Percentiles rank a stretch among this genome's conserved stretches.
Conservation (phyloP, 805 yeast species). For the Metschnikowia lochheadii region DNA sequence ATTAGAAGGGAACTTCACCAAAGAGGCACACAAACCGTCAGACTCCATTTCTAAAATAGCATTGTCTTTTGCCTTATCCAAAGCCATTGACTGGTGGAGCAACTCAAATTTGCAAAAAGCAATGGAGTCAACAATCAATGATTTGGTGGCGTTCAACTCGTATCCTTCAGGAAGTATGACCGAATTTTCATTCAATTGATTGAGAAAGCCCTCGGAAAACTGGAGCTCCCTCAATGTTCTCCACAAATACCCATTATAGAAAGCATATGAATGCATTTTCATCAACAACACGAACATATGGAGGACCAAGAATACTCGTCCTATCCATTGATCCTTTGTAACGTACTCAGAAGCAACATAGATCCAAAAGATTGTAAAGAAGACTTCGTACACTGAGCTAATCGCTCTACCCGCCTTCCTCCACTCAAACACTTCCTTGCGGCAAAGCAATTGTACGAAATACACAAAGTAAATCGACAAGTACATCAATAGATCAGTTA, state of each 20-base stretch:
- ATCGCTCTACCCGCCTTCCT: constrained; percentile 55
- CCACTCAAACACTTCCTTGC: constrained; percentile 54
- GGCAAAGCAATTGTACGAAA: constrained; percentile 53
- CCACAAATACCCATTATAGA: constrained; percentile 90
- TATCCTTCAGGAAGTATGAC: constrained; percentile 33
- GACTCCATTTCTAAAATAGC: constrained; percentile 12
- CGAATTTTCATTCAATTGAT: constrained; percentile 3
- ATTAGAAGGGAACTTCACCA: constrained; percentile 63
- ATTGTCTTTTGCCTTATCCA: constrained; percentile 15
- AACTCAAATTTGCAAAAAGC: constrained; percentile 73
- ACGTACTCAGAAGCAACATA: constrained; percentile 46
- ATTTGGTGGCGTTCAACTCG: constrained; percentile 21
- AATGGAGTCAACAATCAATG: constrained; percentile 40
- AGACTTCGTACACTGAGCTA: constrained; percentile 53
- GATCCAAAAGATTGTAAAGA: constrained; percentile 50
- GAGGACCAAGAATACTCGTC: constrained; percentile 74
- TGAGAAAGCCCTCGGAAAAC: constrained; percentile 42
- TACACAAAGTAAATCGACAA: constrained; percentile 57
- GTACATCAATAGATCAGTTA: constrained; percentile 76
- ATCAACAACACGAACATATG: constrained; percentile 84
- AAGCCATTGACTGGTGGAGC: constrained; percentile 44
- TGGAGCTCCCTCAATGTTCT: constrained; percentile 50
- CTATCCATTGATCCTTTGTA: constrained; percentile 79
- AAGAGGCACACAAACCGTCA: constrained; percentile 8
- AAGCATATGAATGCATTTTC: constrained; percentile 94